These are phyloP conservation scores for Phytophthora idaei DNA, from an alignment of 352 stramenopile genomes.

Conservation along the genomic window DNA sequence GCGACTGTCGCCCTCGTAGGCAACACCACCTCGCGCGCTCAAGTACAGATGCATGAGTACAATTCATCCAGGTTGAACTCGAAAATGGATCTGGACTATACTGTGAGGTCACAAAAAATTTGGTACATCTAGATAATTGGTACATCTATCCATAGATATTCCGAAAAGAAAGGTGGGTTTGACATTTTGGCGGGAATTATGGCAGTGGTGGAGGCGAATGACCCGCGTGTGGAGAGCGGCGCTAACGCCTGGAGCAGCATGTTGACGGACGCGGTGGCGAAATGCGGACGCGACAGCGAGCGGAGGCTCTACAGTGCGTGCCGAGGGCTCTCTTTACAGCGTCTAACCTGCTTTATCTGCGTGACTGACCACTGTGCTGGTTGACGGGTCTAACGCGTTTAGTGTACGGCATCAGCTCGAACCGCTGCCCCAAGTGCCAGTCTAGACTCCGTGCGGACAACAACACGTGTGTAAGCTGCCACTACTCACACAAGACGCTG, in stretches of 20 bases:
- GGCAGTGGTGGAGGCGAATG: conserved; percentile 8
- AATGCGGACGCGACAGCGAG: conserved; percentile 59
- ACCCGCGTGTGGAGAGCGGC: neutral
- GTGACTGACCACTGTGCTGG: neutral
- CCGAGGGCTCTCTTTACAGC: neutral
- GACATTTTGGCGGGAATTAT: conserved; percentile 15
- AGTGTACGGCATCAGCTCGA: conserved; percentile 73
- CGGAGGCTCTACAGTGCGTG: conserved; percentile 55
- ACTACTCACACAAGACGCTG: conserved; percentile 38
- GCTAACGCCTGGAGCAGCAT: conserved; percentile 36
- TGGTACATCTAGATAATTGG: no score
- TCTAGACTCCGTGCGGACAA: conserved; percentile 40
- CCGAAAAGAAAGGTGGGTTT: no score
- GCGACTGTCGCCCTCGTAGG: conserved; percentile 42
- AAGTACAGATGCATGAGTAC: conserved; percentile 55
- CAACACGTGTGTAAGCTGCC: conserved; percentile 48
- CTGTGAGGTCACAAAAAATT: no score
- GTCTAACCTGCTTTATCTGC: neutral
- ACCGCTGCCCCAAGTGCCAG: conserved; percentile 54
- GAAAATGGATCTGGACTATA: conserved; percentile 4
- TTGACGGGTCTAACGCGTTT: conserved; percentile 13
- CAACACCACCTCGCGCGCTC: conserved; percentile 47
- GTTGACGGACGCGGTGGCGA: conserved; percentile 49
- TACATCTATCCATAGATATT: no score
- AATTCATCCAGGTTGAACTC: conserved; percentile 7